Percentiles rank a stretch among this genome's conserved stretches.
These are phyloP conservation scores for Fusarium abutilonis DNA, from an alignment of 2,329 filamentous ascomycete species.

Conservation along the genomic window DNA sequence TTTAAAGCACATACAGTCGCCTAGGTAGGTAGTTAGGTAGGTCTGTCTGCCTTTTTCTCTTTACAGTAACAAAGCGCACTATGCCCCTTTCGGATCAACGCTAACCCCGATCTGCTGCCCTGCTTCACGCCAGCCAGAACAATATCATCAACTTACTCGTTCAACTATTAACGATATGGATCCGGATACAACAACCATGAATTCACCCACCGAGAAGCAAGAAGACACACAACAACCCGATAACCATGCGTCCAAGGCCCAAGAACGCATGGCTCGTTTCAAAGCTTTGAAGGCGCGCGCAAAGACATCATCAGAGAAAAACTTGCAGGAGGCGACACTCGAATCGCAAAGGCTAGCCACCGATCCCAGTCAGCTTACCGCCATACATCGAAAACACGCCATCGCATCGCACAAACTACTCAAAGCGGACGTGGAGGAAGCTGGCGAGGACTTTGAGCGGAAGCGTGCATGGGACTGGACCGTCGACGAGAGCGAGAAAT, in stretches of 20 bases:
- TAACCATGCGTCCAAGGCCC: slow-evolving; percentile 57
- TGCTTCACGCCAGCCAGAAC: background rate
- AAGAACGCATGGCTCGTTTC: slow-evolving; percentile 82
- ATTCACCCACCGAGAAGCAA: slow-evolving; percentile 32
- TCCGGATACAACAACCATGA: slow-evolving; percentile 25
- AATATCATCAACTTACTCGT: slow-evolving; percentile 5
- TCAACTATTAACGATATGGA: slow-evolving; percentile 35
- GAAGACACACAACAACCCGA: slow-evolving; percentile 34
- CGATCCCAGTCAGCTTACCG: slow-evolving; percentile 79
- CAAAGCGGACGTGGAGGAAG: slow-evolving; percentile 87
- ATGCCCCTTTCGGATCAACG: background rate
- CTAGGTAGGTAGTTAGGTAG: too few relatives aligned
- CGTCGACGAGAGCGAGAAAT: slow-evolving; percentile 89
- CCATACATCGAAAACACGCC: slow-evolving; percentile 85
- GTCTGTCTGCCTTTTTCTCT: too few relatives aligned
- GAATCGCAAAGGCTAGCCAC: slow-evolving; percentile 83
- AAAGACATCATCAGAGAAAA: slow-evolving; percentile 75
- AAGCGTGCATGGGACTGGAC: slow-evolving; percentile 99
- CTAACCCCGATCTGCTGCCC: background rate
- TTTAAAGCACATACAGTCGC: too few relatives aligned
- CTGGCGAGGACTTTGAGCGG: slow-evolving; percentile 92
- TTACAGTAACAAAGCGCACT: background rate
- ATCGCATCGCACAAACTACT: slow-evolving; percentile 92
- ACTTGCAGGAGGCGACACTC: slow-evolving; percentile 83
- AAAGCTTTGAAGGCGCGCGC: slow-evolving; percentile 86